Percentiles rank a stretch among this genome's conserved stretches.
phyloP scores from a whole-genome alignment of 768 basidiomycete genomes.

The Serendipita sp. region DNA sequence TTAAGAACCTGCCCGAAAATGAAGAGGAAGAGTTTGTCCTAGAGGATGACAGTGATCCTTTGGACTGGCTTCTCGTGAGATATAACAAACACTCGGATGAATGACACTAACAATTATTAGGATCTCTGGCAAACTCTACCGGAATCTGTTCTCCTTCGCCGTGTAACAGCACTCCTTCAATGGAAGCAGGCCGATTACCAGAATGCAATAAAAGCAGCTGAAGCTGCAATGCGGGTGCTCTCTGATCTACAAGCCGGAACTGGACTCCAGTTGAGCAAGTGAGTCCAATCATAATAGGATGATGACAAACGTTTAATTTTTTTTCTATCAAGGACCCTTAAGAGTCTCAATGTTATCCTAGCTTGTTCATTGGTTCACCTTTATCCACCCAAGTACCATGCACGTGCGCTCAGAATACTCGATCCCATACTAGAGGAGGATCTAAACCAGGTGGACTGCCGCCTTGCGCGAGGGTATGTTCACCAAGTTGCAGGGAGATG shows the following conservation, averaged over 20 bases:
- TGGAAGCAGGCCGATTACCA: constrained; percentile 54
- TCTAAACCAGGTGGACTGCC: constrained; percentile 42
- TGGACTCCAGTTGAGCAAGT: constrained; percentile 18
- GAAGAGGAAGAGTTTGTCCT: constrained; percentile 11
- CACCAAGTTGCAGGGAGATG: constrained; percentile 48
- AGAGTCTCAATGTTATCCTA: constrained; percentile 53
- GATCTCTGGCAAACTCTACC: constrained; percentile 34
- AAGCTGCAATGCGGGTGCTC: constrained; percentile 48
- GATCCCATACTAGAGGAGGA: constrained; percentile 50
- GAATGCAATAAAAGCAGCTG: constrained; percentile 52
- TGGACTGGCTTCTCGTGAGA: constrained; percentile 47
- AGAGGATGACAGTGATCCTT: constrained; percentile 32
- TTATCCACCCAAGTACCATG: constrained; percentile 80
- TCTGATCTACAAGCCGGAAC: constrained; percentile 43
- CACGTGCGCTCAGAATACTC: constrained; percentile 56
- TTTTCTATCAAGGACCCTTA: constrained; percentile 31
- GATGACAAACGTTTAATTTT: not conserved
- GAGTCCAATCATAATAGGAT: constrained; percentile 24
- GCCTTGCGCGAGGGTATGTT: constrained; percentile 65
- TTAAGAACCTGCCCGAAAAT: constrained; percentile 1
- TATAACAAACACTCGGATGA: not conserved
- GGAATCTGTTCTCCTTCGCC: constrained; percentile 48
- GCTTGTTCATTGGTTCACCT: constrained; percentile 68
- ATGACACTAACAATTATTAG: constrained; percentile 22
- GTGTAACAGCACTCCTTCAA: constrained; percentile 51